Percentiles rank a stretch among this genome's conserved stretches.
phyloP scores from a whole-genome alignment of 345 rosid species.

The Hypericum perforatum region DNA sequence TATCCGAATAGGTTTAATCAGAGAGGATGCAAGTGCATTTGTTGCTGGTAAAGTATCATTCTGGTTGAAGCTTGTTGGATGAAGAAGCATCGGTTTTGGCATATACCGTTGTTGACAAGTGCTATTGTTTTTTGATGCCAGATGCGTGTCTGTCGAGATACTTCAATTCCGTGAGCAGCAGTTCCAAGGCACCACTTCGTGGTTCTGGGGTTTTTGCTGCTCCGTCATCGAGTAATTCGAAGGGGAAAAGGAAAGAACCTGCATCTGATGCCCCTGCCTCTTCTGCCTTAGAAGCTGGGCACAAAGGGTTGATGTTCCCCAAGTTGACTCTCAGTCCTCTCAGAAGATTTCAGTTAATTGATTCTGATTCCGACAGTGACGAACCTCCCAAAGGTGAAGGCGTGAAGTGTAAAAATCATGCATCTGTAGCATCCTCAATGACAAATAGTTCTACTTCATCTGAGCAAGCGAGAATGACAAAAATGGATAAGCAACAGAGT shows the following conservation, averaged over 20 bases:
- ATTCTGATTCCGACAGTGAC: slow-evolving; percentile 62
- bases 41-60: too few relatives aligned
- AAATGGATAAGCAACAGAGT: slow-evolving; percentile 12
- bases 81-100: too few relatives aligned
- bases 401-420: slow-evolving; percentile 21
- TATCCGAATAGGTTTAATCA: too few relatives aligned
- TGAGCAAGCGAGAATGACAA: slow-evolving; percentile 26
- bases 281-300: slow-evolving; percentile 27
- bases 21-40: too few relatives aligned
- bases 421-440: slow-evolving; percentile 18
- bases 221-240: slow-evolving; percentile 28
- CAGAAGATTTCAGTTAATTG: slow-evolving; percentile 69
- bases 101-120: background rate
- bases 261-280: slow-evolving; percentile 33
- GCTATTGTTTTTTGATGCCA: slow-evolving; percentile 16
- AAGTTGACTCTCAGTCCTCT: slow-evolving; percentile 62
- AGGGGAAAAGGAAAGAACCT: slow-evolving; percentile 21
- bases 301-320: slow-evolving; percentile 31
- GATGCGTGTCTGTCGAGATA: slow-evolving; percentile 33
- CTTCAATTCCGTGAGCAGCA: slow-evolving; percentile 44
- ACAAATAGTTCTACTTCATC: slow-evolving; percentile 16
- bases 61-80: too few relatives aligned
- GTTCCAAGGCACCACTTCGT: slow-evolving; percentile 50
- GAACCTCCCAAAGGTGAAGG: slow-evolving; percentile 29
- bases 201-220: slow-evolving; percentile 30